phyloP scores from a whole-genome alignment of 345 rosid genomes.

The Rhodamnia argentea region DNA sequence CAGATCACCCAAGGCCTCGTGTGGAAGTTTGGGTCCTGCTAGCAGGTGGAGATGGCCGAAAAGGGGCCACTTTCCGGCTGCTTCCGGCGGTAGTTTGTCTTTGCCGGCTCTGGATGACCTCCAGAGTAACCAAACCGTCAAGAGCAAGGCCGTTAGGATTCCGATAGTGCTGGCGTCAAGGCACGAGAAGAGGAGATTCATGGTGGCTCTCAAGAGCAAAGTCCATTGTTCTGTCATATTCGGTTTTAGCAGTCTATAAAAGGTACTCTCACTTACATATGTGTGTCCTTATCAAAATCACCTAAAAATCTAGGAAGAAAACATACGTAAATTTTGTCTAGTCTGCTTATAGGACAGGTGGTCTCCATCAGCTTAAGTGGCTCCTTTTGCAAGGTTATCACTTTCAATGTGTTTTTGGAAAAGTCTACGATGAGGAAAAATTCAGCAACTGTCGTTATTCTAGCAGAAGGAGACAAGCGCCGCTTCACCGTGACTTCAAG shows the following conservation, averaged over 20 bases:
- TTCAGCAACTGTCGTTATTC: neutral
- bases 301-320: neutral
- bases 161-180: neutral
- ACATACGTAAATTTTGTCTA: neutral
- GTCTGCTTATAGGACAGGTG: neutral
- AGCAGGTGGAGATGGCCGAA: conserved; percentile 34
- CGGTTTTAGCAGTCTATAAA: neutral
- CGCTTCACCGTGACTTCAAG: conserved; percentile 3
- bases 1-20: conserved; percentile 10
- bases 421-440: neutral
- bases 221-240: neutral
- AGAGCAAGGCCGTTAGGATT: neutral
- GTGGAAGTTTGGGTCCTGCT: conserved; percentile 15
- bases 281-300: neutral
- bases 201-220: neutral
- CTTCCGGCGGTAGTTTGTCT: conserved; percentile 9
- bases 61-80: conserved; percentile 18
- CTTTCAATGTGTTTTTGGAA: neutral
- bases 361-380: neutral
- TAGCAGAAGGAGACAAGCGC: neutral
- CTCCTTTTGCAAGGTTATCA: neutral
- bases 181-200: conserved; percentile 7
- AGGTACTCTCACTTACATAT: neutral
- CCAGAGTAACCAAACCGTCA: conserved; percentile 3
- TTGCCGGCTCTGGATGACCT: neutral